Percentiles rank a stretch among this genome's conserved stretches.
These are phyloP conservation scores for Abrus precatorius DNA, from an alignment of 306 rosid species.

Conservation along the genomic window DNA sequence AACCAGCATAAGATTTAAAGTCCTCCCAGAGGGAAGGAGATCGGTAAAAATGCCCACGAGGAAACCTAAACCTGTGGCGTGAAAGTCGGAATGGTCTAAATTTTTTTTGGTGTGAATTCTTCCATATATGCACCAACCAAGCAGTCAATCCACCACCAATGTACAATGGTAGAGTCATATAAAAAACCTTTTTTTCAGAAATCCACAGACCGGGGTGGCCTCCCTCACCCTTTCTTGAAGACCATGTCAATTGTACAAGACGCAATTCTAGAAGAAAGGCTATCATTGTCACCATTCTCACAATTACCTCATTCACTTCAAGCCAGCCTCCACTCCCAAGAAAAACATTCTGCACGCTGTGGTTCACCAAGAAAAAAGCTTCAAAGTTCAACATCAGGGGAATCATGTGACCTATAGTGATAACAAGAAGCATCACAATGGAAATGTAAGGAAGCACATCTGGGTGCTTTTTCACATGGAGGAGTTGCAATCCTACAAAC, in stretches of 20 bases:
- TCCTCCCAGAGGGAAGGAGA: constrained; percentile 70
- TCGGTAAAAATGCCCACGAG: constrained; percentile 43
- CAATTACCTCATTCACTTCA: constrained; percentile 79
- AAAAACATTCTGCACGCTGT: constrained; percentile 60
- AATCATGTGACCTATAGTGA: constrained; percentile 81
- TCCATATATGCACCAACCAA: constrained; percentile 64
- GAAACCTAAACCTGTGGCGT: constrained; percentile 50
- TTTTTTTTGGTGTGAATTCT: constrained; percentile 49
- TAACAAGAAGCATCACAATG: constrained; percentile 70
- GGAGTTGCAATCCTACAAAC: constrained; percentile 84
- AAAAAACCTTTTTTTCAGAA: constrained; percentile 74
- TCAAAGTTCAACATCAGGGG: constrained; percentile 84
- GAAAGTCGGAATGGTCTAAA: constrained; percentile 52
- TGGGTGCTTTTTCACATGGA: constrained; percentile 71
- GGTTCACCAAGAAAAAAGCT: constrained; percentile 69
- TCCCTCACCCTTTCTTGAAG: constrained; percentile 68
- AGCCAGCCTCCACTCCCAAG: constrained; percentile 86
- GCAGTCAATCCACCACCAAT: constrained; percentile 64
- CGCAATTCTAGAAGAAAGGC: constrained; percentile 81
- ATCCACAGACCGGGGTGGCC: constrained; percentile 60
- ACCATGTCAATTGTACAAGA: constrained; percentile 83
- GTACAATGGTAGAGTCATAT: constrained; percentile 70
- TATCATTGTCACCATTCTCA: constrained; percentile 82
- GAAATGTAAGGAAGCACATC: constrained; percentile 75
- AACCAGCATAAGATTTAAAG: constrained; percentile 74